Conservation (phyloP, 140 eudicot species). For the Oenanthe javanica region DNA sequence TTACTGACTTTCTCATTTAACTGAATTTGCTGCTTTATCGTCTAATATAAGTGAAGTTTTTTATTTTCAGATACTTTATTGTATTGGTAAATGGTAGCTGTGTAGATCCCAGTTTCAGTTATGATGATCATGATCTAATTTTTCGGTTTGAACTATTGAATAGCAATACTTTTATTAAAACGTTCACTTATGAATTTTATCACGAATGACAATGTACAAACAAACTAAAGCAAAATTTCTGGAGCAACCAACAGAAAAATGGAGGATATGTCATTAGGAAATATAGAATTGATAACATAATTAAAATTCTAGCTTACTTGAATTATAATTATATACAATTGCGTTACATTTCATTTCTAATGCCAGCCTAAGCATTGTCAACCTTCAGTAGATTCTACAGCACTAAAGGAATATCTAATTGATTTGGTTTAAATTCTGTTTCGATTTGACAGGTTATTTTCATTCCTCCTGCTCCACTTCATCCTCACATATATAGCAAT, state of each 20-base stretch:
- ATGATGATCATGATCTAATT: background rate
- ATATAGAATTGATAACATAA: background rate
- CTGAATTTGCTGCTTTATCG: background rate
- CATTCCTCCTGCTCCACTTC: constrained; percentile 66
- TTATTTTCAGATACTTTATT: background rate
- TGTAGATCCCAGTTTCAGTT: background rate
- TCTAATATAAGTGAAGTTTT: background rate
- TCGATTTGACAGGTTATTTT: constrained; percentile 51
- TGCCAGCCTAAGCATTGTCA: background rate
- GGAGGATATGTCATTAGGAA: background rate
- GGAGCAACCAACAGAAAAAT: background rate
- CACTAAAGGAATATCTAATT: background rate
- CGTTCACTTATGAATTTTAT: background rate
- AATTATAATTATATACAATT: background rate
- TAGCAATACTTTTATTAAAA: background rate
- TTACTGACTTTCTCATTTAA: too few relatives aligned
- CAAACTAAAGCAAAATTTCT: background rate
- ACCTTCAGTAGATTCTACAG: background rate
- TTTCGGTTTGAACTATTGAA: background rate
- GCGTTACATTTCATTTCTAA: background rate
- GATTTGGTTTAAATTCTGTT: constrained; percentile 11
- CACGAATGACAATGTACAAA: background rate
- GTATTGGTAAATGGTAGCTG: background rate
- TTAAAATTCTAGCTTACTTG: background rate
- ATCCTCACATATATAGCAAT: constrained; percentile 82